phyloP scores from a whole-genome alignment of 169 alveolate genomes.

The Perkinsus olseni region DNA sequence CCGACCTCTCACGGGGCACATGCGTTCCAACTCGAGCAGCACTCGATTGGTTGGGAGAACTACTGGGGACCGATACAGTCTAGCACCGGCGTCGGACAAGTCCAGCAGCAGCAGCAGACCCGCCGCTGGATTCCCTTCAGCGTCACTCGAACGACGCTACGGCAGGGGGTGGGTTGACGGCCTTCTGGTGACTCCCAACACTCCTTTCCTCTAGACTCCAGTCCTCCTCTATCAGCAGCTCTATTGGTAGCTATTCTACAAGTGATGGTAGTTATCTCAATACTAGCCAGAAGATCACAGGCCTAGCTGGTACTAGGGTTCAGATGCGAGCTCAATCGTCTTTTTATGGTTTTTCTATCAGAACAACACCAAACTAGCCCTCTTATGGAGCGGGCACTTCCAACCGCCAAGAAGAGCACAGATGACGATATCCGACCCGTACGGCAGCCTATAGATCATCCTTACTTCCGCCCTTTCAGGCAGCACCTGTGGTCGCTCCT shows the following conservation, averaged over 20 bases:
- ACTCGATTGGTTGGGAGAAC: too few relatives aligned
- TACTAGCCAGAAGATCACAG: neutral
- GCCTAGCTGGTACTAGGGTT: neutral
- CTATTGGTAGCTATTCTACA: neutral
- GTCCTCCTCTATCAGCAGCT: neutral
- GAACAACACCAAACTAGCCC: neutral
- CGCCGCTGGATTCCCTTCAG: neutral
- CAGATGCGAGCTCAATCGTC: neutral
- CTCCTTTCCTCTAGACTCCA: neutral
- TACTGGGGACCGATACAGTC: too few relatives aligned
- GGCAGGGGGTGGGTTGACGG: neutral
- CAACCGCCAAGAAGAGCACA: neutral
- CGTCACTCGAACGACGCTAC: neutral
- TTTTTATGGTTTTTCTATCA: neutral
- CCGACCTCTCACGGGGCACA: too few relatives aligned
- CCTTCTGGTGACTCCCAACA: neutral
- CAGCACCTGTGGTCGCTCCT: too few relatives aligned
- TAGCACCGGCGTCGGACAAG: too few relatives aligned
- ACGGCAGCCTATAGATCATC: too few relatives aligned
- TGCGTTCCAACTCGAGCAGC: too few relatives aligned
- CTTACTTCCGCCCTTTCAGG: too few relatives aligned
- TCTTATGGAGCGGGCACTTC: neutral
- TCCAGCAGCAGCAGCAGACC: too few relatives aligned
- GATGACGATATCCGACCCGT: too few relatives aligned
- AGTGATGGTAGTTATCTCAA: neutral